A percentile compares a stretch with the other conserved stretches of the same genome.
These are phyloP conservation scores for Ascochyta viciae-villosae DNA, from an alignment of 2,329 filamentous ascomycete genomes.

Conservation along the genomic window DNA sequence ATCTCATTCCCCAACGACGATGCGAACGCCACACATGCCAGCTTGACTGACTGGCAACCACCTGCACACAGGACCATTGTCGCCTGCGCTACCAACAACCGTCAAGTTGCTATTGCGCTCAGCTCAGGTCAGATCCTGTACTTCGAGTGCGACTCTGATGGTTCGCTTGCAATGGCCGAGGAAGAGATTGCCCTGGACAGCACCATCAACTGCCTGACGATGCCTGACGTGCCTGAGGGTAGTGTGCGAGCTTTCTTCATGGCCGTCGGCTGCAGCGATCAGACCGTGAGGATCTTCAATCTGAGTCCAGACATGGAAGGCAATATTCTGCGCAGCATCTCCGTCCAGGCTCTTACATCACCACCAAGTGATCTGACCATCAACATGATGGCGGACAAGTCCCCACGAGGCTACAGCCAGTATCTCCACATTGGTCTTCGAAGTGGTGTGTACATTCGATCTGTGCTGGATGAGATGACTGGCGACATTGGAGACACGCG, in stretches of 20 bases:
- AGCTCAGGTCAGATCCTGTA: conserved; percentile 98
- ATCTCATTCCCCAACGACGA: conserved; percentile 50
- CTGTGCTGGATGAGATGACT: conserved; percentile 92
- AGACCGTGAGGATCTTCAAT: conserved; percentile 90
- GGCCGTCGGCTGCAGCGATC: conserved; percentile 95
- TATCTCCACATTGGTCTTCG: conserved; percentile 96
- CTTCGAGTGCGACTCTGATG: conserved; percentile 95
- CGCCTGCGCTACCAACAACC: conserved; percentile 89
- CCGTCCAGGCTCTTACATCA: conserved; percentile 90
- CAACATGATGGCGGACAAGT: conserved; percentile 94
- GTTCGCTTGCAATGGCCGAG: conserved; percentile 87
- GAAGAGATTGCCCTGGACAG: conserved; percentile 95
- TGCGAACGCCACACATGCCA: conserved; percentile 53
- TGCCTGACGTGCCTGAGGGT: conserved; percentile 91
- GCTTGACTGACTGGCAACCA: conserved; percentile 90
- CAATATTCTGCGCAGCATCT: conserved; percentile 78
- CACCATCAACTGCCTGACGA: conserved; percentile 91
- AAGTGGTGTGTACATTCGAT: conserved; percentile 94
- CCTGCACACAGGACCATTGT: conserved; percentile 96
- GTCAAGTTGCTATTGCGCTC: conserved; percentile 90
- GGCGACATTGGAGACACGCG: conserved; percentile 94
- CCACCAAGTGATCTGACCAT: conserved; percentile 88
- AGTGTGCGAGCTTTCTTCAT: conserved; percentile 88
- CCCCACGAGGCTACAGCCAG: conserved; percentile 83
- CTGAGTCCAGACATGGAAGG: conserved; percentile 84